Conservation (phyloP, 306 rosid genomes). For the Amphicarpaea edgeworthii region DNA sequence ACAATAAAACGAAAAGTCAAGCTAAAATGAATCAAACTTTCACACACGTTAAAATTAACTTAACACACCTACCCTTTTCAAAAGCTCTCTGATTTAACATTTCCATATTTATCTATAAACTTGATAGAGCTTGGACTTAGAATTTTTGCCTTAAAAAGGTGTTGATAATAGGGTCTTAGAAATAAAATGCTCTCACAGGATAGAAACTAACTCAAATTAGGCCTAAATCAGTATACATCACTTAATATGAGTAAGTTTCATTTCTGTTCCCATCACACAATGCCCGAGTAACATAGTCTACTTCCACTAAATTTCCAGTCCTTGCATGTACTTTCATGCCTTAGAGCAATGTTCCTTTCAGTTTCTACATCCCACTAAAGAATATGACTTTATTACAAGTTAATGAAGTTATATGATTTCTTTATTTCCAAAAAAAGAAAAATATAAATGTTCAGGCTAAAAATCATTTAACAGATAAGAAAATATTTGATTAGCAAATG, state of each 20-base stretch:
- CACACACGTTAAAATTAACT: not conserved
- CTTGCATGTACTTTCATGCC: slow-evolving; percentile 7
- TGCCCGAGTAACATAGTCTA: slow-evolving; percentile 14
- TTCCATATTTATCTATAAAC: not conserved
- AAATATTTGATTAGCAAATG: not conserved
- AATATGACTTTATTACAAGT: slow-evolving; percentile 13
- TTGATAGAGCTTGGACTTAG: not conserved
- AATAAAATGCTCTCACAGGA: not conserved
- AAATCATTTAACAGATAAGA: slow-evolving; percentile 13
- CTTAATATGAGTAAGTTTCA: not conserved
- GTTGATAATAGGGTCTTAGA: not conserved
- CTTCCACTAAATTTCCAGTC: slow-evolving; percentile 21
- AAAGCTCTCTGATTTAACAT: not conserved
- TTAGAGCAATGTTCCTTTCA: not conserved
- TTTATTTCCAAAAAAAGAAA: slow-evolving; percentile 11
- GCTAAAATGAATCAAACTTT: not conserved
- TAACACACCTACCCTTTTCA: not conserved
- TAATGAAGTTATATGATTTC: slow-evolving; percentile 2
- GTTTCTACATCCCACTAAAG: not conserved
- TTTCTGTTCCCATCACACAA: not conserved
- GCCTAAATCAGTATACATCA: not conserved
- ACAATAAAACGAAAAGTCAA: not conserved
- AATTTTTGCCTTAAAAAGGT: not conserved
- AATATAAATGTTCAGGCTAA: not conserved
- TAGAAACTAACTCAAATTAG: not conserved